These are phyloP conservation scores for Cephaloascus fragrans DNA, from an alignment of 805 yeast genomes.

Conservation along the genomic window DNA sequence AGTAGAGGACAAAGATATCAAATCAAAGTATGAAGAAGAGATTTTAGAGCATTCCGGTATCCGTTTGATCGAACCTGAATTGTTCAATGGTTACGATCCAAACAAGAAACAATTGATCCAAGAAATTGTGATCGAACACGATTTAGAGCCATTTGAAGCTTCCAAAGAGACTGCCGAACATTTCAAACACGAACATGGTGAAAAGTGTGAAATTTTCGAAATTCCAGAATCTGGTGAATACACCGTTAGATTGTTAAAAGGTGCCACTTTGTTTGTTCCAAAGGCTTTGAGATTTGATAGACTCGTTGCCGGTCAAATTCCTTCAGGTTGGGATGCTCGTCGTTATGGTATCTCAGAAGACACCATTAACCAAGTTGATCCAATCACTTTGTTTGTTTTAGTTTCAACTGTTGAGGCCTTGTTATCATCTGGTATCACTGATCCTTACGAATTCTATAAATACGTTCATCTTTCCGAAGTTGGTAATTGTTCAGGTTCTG, in stretches of 20 bases:
- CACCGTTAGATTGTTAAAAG: conserved; percentile 84
- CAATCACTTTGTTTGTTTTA: conserved; percentile 83
- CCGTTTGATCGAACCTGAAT: conserved; percentile 91
- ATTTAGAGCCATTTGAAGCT: conserved; percentile 90
- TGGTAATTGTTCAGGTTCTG: conserved; percentile 99
- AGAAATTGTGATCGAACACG: conserved; percentile 95
- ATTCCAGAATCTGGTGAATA: conserved; percentile 86
- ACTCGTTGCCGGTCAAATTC: conserved; percentile 87
- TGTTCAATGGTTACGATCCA: conserved; percentile 92
- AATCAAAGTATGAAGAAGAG: conserved; percentile 80
- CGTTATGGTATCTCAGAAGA: conserved; percentile 94
- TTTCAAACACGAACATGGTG: conserved; percentile 90
- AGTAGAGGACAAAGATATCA: conserved; percentile 90
- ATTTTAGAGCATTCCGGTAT: conserved; percentile 94
- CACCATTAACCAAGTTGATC: conserved; percentile 89
- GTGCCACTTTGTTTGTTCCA: conserved; percentile 86
- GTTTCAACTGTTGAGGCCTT: conserved; percentile 95
- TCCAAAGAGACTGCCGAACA: conserved; percentile 93
- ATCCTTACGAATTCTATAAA: conserved; percentile 97
- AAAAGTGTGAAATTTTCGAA: conserved; percentile 84
- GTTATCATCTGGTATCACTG: conserved; percentile 89
- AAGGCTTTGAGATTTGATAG: conserved; percentile 74
- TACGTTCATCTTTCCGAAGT: conserved; percentile 97
- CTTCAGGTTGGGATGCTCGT: conserved; percentile 97
- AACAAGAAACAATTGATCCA: conserved; percentile 86